Conservation (phyloP, 1,139 yeast genomes). For the Arxiozyma slooffiae region DNA sequence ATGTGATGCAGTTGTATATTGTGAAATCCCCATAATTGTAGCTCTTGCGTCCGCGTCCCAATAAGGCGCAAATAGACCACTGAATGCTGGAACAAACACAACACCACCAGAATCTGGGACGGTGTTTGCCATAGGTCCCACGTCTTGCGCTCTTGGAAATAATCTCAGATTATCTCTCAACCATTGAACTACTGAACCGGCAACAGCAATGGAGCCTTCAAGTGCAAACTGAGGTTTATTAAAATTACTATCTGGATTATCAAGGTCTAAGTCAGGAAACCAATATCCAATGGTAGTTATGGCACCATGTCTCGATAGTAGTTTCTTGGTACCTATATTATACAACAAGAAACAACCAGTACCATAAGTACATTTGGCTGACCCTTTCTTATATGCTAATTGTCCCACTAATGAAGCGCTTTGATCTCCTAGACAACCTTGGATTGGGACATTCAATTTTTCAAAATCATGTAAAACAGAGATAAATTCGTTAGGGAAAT, state of each 20-base stretch:
- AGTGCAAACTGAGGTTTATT: conserved; percentile 71
- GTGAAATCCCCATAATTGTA: conserved; percentile 85
- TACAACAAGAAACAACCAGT: conserved; percentile 89
- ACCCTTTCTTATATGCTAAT: conserved; percentile 71
- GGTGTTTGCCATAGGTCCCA: conserved; percentile 81
- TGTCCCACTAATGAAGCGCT: conserved; percentile 92
- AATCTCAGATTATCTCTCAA: conserved; percentile 80
- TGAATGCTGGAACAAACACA: conserved; percentile 88
- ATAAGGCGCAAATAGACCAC: conserved; percentile 91
- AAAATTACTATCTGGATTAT: conserved; percentile 39
- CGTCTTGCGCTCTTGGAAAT: conserved; percentile 72
- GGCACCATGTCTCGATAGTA: conserved; percentile 69
- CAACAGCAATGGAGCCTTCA: conserved; percentile 94
- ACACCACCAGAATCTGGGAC: conserved; percentile 84
- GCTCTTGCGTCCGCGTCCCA: conserved; percentile 95
- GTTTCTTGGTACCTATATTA: conserved; percentile 66
- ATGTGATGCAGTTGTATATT: conserved; percentile 77
- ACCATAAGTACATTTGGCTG: conserved; percentile 95
- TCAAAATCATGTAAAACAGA: conserved; percentile 14
- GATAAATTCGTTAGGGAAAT: conserved; percentile 44
- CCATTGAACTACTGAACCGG: conserved; percentile 94
- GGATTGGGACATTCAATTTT: conserved; percentile 45
- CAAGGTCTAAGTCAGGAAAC: conserved; percentile 55
- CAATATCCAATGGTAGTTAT: conserved; percentile 85
- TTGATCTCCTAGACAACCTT: conserved; percentile 93